These are phyloP conservation scores for Ganoderma lingzhi DNA, from an alignment of 1,284 basidiomycete species.

Conservation along the genomic window DNA sequence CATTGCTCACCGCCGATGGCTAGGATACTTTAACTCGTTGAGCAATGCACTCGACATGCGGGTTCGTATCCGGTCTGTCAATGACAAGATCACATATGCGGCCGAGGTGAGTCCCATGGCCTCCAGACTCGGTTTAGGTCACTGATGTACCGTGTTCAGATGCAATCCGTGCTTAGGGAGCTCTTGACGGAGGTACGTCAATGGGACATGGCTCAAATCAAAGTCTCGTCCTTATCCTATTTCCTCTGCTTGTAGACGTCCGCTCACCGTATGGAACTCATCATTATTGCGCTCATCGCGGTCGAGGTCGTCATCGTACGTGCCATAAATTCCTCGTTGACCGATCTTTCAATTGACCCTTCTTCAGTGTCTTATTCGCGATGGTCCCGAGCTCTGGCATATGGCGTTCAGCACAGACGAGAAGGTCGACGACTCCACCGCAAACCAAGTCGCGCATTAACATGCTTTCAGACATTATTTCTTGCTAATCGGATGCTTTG, in stretches of 20 bases:
- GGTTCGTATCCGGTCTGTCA: constrained; percentile 79
- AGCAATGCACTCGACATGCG: constrained; percentile 86
- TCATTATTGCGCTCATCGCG: constrained; percentile 90
- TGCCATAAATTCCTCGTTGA: constrained; percentile 26
- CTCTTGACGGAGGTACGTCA: constrained; percentile 74
- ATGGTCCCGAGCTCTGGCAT: constrained; percentile 70
- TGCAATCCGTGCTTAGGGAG: constrained; percentile 77
- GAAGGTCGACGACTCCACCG: neutral
- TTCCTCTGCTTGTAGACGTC: constrained; percentile 64
- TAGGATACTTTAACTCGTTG: constrained; percentile 86
- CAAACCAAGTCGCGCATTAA: neutral
- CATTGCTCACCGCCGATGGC: neutral
- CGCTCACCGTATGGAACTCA: constrained; percentile 88
- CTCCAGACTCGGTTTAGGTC: constrained; percentile 2
- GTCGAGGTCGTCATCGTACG: constrained; percentile 90
- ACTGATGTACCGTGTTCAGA: constrained; percentile 44
- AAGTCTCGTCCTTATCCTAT: constrained; percentile 18
- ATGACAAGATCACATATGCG: constrained; percentile 94
- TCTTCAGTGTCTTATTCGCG: constrained; percentile 63
- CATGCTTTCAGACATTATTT: neutral
- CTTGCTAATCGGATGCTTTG: neutral
- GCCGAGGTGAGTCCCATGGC: constrained; percentile 67
- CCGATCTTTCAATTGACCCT: neutral
- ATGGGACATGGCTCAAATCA: neutral
- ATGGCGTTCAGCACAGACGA: constrained; percentile 47